These are phyloP conservation scores for Termitomyces sp. DNA, from an alignment of 768 basidiomycete species.

Conservation along the genomic window DNA sequence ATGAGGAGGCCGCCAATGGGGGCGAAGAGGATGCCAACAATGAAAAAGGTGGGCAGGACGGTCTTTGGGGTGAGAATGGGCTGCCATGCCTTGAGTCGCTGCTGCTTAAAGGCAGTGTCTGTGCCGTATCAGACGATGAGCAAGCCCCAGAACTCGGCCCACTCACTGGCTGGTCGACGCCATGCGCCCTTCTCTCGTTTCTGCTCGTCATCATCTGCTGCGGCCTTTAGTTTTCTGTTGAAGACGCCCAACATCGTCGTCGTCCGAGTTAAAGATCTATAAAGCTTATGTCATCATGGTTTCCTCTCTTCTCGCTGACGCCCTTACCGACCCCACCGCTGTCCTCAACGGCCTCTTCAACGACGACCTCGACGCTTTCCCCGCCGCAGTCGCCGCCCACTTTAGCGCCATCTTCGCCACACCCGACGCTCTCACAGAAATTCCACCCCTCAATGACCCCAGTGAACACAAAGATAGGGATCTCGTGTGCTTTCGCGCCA, in stretches of 20 bases:
- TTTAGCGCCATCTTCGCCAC: slow-evolving; percentile 40
- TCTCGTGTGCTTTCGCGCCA: slow-evolving; percentile 67
- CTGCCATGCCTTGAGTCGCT: slow-evolving; percentile 99
- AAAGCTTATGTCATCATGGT: slow-evolving; percentile 40
- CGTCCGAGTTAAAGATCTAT: slow-evolving; percentile 8
- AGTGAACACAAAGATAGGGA: slow-evolving; percentile 42
- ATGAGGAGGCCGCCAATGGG: slow-evolving; percentile 93
- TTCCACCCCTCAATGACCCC: slow-evolving; percentile 51
- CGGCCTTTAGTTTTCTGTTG: slow-evolving; percentile 26
- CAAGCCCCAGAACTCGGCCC: slow-evolving; percentile 7
- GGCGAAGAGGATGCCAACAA: slow-evolving; percentile 91
- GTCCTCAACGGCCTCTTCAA: slow-evolving; percentile 46
- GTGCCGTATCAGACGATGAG: slow-evolving; percentile 13
- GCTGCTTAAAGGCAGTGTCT: slow-evolving; percentile 99
- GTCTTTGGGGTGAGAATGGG: slow-evolving; percentile 98
- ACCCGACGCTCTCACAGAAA: slow-evolving; percentile 40
- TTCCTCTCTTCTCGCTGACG: slow-evolving; percentile 40
- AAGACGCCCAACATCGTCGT: slow-evolving; percentile 42
- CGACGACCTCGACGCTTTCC: slow-evolving; percentile 29
- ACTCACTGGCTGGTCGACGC: slow-evolving; percentile 80
- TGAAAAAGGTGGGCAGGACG: slow-evolving; percentile 92
- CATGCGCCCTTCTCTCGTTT: slow-evolving; percentile 85
- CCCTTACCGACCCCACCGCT: slow-evolving; percentile 41
- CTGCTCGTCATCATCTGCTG: slow-evolving; percentile 32
- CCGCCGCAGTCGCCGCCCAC: slow-evolving; percentile 35